Conservation (phyloP, 208 protist genomes). For the Acanthamoeba quina region DNA sequence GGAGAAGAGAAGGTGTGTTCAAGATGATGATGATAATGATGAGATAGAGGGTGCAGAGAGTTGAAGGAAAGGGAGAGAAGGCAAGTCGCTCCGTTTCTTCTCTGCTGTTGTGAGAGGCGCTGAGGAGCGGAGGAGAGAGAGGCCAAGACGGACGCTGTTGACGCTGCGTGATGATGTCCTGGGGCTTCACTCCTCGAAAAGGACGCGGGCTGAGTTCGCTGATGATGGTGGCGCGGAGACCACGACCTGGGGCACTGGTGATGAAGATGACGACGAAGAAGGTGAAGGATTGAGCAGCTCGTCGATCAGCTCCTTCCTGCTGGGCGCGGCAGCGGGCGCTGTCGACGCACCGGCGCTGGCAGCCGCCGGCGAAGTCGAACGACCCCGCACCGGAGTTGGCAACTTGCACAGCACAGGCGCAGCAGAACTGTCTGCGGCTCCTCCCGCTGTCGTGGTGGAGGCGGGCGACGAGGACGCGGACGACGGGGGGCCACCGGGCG, state of each 20-base stretch:
- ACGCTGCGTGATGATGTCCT: background rate
- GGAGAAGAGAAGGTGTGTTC: background rate
- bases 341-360: background rate
- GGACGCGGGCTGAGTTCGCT: background rate
- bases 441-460: background rate
- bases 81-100: background rate
- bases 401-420: background rate
- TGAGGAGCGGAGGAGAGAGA: background rate
- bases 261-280: background rate
- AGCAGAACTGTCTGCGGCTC: background rate
- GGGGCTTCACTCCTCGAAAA: constrained; percentile 12
- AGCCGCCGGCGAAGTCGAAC: background rate
- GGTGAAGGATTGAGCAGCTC: constrained; percentile 32
- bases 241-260: background rate
- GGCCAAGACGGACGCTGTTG: background rate
- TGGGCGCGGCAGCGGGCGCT: background rate
- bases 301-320: background rate
- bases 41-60: background rate
- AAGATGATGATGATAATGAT: background rate
- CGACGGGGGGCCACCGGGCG: background rate
- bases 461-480: background rate
- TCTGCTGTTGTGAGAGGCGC: background rate
- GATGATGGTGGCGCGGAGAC: background rate
- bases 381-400: constrained; percentile 1
- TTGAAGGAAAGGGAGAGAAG: background rate